These are phyloP conservation scores for Fusarium solani-melongenae DNA, from an alignment of 2,329 filamentous ascomycete species.

Conservation along the genomic window DNA sequence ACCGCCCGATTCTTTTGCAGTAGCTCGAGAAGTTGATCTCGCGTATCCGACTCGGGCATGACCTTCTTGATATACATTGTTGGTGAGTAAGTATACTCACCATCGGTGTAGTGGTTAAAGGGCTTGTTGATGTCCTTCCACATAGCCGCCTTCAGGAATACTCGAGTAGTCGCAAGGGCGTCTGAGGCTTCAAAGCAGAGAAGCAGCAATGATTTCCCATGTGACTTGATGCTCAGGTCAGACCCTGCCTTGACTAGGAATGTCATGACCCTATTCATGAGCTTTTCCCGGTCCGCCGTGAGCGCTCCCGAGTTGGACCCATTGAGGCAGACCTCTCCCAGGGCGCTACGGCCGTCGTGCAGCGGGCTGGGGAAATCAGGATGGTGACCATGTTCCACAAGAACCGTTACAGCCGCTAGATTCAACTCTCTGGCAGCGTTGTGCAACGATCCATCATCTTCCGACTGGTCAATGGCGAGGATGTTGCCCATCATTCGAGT, in stretches of 20 bases:
- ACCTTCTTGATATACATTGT: conserved; percentile 70
- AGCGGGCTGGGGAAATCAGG: conserved; percentile 72
- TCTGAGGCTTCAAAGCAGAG: conserved; percentile 69
- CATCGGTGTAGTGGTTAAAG: conserved; percentile 65
- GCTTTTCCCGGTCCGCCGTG: conserved; percentile 59
- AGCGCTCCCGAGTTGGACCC: conserved; percentile 60
- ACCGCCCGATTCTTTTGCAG: conserved; percentile 63
- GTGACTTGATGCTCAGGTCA: conserved; percentile 64
- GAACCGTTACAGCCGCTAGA: conserved; percentile 63
- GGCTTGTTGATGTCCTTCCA: conserved; percentile 73
- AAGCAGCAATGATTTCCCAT: conserved; percentile 69
- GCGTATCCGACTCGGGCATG: conserved; percentile 52
- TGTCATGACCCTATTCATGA: conserved; percentile 67
- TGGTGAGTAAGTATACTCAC: conserved; percentile 69
- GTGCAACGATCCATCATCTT: conserved; percentile 74
- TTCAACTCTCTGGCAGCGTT: conserved; percentile 71
- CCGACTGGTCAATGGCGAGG: conserved; percentile 65
- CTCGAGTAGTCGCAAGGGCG: conserved; percentile 64
- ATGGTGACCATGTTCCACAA: conserved; percentile 70
- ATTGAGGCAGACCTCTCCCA: conserved; percentile 72
- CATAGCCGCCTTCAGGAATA: conserved; percentile 71
- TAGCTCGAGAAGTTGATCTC: conserved; percentile 57
- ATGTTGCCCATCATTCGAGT: conserved; percentile 66
- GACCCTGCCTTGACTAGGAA: conserved; percentile 67
- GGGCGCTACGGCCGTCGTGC: conserved; percentile 70